These are phyloP conservation scores for Meyerozyma guilliermondii DNA, from an alignment of 1,139 yeast genomes.

Conservation along the genomic window DNA sequence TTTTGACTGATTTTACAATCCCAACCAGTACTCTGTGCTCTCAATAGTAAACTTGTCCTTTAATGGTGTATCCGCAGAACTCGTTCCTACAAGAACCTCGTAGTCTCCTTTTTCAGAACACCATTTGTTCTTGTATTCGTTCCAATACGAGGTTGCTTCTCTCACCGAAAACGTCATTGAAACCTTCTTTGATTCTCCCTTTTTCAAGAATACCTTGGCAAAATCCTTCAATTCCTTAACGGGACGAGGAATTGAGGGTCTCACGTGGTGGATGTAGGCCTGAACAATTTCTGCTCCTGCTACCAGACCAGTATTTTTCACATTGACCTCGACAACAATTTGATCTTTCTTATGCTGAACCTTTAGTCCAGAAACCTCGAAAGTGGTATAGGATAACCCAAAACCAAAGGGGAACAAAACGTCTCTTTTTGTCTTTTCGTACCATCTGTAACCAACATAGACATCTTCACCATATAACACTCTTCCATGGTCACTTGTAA, in stretches of 20 bases:
- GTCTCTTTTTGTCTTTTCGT: conserved; percentile 16
- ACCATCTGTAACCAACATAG: conserved; percentile 22
- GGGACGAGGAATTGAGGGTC: conserved; percentile 43
- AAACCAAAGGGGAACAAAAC: conserved; percentile 21
- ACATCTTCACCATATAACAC: conserved; percentile 24
- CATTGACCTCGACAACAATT: conserved; percentile 25
- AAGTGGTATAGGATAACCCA: conserved; percentile 22
- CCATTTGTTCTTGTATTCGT: conserved; percentile 46
- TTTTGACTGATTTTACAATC: too few species aligned
- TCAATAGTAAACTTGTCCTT: conserved; percentile 9
- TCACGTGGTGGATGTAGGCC: conserved; percentile 35
- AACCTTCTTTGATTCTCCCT: conserved; percentile 37
- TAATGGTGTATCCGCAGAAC: conserved; percentile 19
- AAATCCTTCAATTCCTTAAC: conserved; percentile 54
- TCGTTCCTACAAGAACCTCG: conserved; percentile 42
- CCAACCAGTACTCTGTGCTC: conserved; percentile 13
- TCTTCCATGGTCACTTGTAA: conserved; percentile 17
- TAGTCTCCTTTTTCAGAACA: conserved; percentile 45
- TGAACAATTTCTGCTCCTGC: conserved; percentile 46
- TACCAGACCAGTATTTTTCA: conserved; percentile 37
- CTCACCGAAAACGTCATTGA: conserved; percentile 32
- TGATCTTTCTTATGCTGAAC: conserved; percentile 7
- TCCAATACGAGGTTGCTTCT: conserved; percentile 53
- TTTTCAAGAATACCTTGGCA: conserved; percentile 38
- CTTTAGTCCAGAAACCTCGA: conserved; percentile 11